Evolutionary conservation across 2,329 filamentous ascomycete genomes (phyloP).

Genomic region (Lasiodiplodia gonubiensis): DNA sequence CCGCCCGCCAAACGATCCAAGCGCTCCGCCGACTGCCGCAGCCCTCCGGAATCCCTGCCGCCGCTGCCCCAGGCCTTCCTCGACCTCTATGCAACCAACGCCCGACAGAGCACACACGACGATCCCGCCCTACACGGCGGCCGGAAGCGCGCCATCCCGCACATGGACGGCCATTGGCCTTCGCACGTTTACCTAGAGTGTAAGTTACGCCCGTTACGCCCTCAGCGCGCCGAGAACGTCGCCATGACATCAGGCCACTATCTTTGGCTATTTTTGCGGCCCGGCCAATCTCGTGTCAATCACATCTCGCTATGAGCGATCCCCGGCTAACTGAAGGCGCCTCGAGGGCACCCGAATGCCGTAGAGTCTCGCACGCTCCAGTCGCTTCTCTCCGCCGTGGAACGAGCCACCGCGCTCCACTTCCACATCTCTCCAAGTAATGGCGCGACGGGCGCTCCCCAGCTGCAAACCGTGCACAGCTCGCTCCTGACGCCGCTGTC

Average conservation of each 20-base stretch:
- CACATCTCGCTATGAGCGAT: background rate
- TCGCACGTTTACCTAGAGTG: conserved; percentile 93
- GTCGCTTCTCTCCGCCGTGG: conserved; percentile 39
- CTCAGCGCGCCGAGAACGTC: background rate
- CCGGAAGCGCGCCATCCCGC: conserved; percentile 79
- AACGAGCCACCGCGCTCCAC: conserved; percentile 3
- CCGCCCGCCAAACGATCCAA: conserved; percentile 10
- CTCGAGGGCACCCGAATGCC: conserved; percentile 46
- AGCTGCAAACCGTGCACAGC: conserved; percentile 14
- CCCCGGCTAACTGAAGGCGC: conserved; percentile 26
- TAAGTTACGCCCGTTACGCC: conserved; percentile 52
- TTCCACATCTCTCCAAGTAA: conserved; percentile 25
- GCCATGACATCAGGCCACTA: conserved; percentile 32
- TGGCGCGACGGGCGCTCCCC: background rate
- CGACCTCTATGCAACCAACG: conserved; percentile 85
- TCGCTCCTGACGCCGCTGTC: conserved; percentile 35
- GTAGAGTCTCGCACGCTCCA: conserved; percentile 40
- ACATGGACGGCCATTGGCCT: conserved; percentile 89
- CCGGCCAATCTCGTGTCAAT: conserved; percentile 5
- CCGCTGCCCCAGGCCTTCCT: conserved; percentile 82
- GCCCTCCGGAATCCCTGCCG: conserved; percentile 50
- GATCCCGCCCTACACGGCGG: conserved; percentile 86
- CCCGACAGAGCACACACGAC: conserved; percentile 77
- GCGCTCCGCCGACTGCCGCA: conserved; percentile 22
- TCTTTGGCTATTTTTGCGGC: background rate